These are phyloP conservation scores for Wallemia ichthyophaga DNA, from an alignment of 1,284 basidiomycete species.

Conservation along the genomic window DNA sequence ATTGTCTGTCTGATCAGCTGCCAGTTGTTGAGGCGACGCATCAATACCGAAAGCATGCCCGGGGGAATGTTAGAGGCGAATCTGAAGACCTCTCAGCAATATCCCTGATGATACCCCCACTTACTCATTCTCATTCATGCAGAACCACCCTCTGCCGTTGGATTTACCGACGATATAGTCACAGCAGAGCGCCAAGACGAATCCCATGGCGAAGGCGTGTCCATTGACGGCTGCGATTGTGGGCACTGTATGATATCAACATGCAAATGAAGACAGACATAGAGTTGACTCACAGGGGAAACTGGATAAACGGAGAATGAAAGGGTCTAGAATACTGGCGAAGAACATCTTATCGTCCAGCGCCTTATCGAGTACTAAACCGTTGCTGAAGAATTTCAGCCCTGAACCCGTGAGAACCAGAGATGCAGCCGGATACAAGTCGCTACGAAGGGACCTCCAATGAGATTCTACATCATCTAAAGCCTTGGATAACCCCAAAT, in stretches of 20 bases:
- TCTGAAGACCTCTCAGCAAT: background rate
- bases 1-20: background rate
- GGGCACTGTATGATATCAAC: background rate
- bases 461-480: background rate
- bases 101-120: background rate
- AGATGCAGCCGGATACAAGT: background rate
- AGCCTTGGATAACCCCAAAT: background rate
- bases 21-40: background rate
- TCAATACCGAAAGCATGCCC: background rate
- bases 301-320: background rate
- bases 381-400: constrained; percentile 1
- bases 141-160: background rate
- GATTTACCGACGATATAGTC: background rate
- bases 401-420: background rate
- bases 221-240: background rate
- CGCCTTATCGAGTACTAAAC: constrained; percentile 1
- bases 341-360: background rate
- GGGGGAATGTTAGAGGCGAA: background rate
- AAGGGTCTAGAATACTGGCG: background rate
- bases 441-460: background rate
- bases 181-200: background rate
- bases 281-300: background rate
- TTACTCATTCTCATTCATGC: constrained; percentile 1
- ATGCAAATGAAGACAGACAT: background rate
- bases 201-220: background rate